These are phyloP conservation scores for Rehmannia glutinosa DNA, from an alignment of 257 asterid genomes.

Conservation along the genomic window DNA sequence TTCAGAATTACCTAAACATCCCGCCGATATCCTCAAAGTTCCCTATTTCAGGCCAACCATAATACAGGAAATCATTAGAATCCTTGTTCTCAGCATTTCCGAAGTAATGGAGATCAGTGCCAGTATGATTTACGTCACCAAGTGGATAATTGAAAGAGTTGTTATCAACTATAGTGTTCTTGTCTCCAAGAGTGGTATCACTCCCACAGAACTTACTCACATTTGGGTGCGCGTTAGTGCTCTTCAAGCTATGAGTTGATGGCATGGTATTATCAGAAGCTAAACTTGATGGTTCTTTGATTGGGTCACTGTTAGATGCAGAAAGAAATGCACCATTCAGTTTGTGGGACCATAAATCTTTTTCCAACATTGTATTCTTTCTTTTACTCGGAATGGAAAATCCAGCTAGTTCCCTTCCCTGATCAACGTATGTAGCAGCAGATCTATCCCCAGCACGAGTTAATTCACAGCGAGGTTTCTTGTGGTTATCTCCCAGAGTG, in stretches of 20 bases:
- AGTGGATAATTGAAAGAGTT: conserved; percentile 48
- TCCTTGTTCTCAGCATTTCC: conserved; percentile 47
- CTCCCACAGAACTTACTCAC: conserved; percentile 33
- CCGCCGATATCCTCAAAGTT: conserved; percentile 72
- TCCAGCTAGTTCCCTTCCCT: conserved; percentile 29
- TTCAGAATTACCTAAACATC: conserved; percentile 62
- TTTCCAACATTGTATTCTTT: conserved; percentile 41
- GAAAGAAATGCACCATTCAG: conserved; percentile 34
- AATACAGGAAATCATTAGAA: conserved; percentile 54
- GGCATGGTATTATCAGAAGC: conserved; percentile 36
- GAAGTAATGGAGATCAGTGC: conserved; percentile 42
- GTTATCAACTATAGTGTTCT: conserved; percentile 35
- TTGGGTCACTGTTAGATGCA: conserved; percentile 26
- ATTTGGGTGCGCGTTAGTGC: conserved; percentile 29
- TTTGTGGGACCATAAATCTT: conserved; percentile 34
- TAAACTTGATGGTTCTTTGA: conserved; percentile 37
- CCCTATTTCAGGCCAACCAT: conserved; percentile 73
- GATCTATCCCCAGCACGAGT: conserved; percentile 28
- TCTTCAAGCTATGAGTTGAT: conserved; percentile 34
- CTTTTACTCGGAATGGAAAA: conserved; percentile 24
- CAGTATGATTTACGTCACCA: conserved; percentile 40
- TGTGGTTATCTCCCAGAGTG: conserved; percentile 32
- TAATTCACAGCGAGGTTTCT: conserved; percentile 37
- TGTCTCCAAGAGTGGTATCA: conserved; percentile 33
- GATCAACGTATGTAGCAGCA: conserved; percentile 28